phyloP scores from a whole-genome alignment of 345 rosid species.

The Schrenkiella parvula region DNA sequence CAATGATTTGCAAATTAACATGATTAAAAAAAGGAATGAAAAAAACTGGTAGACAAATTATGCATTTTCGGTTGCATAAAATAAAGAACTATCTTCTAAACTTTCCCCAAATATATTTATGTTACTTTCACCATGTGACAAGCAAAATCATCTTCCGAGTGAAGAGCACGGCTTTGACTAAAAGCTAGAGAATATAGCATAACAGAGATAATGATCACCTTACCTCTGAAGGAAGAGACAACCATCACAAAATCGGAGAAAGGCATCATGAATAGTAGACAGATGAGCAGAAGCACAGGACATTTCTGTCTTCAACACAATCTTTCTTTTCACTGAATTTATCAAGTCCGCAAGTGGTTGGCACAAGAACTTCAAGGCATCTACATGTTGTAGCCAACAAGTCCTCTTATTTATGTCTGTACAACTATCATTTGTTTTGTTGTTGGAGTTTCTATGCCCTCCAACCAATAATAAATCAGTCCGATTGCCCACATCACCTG shows the following conservation, averaged over 20 bases:
- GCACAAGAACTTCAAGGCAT: constrained; percentile 71
- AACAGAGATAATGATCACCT: constrained; percentile 25
- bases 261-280: constrained; percentile 47
- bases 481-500: constrained; percentile 34
- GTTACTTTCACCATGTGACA: background rate
- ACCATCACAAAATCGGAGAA: constrained; percentile 51
- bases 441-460: constrained; percentile 19
- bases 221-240: constrained; percentile 51
- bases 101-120: background rate
- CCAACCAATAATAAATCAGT: constrained; percentile 29
- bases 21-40: background rate
- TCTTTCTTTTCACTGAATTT: constrained; percentile 49
- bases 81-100: background rate
- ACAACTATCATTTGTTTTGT: constrained; percentile 20
- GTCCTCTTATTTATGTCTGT: constrained; percentile 31
- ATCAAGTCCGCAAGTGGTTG: constrained; percentile 71
- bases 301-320: constrained; percentile 44
- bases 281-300: constrained; percentile 40
- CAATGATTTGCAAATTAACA: constrained; percentile 1
- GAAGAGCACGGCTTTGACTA: background rate
- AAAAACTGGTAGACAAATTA: background rate
- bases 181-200: constrained; percentile 9
- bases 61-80: background rate
- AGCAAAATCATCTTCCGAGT: background rate
- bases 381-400: constrained; percentile 42